Evolutionary conservation across 768 basidiomycete genomes (phyloP), one percentile per base, ranked within the genome.

Genomic region (Russula vinacea): DNA sequence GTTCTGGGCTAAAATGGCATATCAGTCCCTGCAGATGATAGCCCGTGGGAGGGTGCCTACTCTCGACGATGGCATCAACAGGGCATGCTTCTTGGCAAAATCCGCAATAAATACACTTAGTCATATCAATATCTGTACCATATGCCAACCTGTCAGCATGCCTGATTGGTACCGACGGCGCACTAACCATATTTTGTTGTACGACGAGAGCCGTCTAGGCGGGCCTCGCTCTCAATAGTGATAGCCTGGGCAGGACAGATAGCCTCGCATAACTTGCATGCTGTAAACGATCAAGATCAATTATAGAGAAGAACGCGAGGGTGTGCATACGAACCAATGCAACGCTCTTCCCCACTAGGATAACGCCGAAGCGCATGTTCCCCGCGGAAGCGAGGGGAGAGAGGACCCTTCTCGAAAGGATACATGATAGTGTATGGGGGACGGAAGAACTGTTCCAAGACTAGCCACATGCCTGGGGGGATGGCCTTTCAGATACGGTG

Each of bases 61-160:
- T 96, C 80, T 98, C 97, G 60, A 99, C 97, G 71, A 99, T 98
- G 64, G 97, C 97, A 77, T 98, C 97, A 62, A 98, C 97, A 2
- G 97, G 97, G 75, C 97, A 99, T 35, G 97, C 97, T 78, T 98
- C 97, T 77, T 98, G 96, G 76, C 97, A 98, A 82, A 98, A 98
- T 59, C 97, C 97, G 77, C 97, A 99, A 81, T 99, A 99, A 72
- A 99, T 99, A 78, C 97, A 98, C 82, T 95, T 98, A 64, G 97
- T 99, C 97, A 99, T 99, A 76, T 99, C 97, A 71, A 98, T 94
- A 78, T 98, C 93, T 95, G 68, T 33, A 58, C 57, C 53, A 44
- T 44, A 59, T 29, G 24, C 39, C 24, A 56, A 17, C 13, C 39
- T 26, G 8, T 50, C 17, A 56, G 47, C 13, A 35, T 24, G 52